A percentile compares a stretch with the other conserved stretches of the same genome.
Conservation (phyloP, 2,329 filamentous ascomycete species). For the Phyllosticta paracitricarpa region DNA sequence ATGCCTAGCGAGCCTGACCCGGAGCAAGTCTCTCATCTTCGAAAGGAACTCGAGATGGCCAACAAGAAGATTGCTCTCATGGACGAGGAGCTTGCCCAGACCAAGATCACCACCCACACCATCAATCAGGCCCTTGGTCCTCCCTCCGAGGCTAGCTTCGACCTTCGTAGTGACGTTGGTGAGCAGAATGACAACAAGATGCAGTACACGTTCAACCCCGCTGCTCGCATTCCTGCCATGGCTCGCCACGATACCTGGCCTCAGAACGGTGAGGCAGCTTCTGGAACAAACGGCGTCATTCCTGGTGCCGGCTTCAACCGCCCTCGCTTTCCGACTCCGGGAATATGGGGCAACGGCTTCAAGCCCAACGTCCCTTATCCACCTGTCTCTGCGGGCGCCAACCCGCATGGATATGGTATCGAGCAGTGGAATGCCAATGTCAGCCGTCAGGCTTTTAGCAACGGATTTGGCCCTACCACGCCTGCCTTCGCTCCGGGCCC, state of each 20-base stretch:
- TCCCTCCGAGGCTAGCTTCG: conserved; percentile 41
- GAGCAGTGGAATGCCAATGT: neutral
- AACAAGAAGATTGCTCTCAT: conserved; percentile 61
- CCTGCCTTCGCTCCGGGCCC: neutral
- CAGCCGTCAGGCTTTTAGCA: conserved; percentile 2
- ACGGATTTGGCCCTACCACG: neutral
- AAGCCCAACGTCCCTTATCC: conserved; percentile 6
- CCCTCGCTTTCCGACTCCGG: conserved; percentile 32
- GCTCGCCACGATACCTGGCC: conserved; percentile 43
- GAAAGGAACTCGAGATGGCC: conserved; percentile 60
- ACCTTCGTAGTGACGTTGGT: conserved; percentile 35
- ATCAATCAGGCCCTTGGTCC: conserved; percentile 46
- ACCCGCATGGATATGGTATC: neutral
- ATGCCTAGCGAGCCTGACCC: neutral
- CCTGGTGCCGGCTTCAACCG: conserved; percentile 41
- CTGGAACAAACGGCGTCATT: conserved; percentile 47
- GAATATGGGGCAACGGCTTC: conserved; percentile 41
- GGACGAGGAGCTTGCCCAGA: conserved; percentile 60
- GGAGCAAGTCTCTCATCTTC: conserved; percentile 40
- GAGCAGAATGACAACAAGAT: conserved; percentile 42
- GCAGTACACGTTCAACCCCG: conserved; percentile 42
- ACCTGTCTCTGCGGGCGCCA: neutral
- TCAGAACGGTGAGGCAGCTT: conserved; percentile 44
- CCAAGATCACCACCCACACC: conserved; percentile 50
- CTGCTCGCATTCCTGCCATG: conserved; percentile 27